These are phyloP conservation scores for Linnemannia schmuckeri DNA, from an alignment of 192 early-diverging fungal species.

Conservation along the genomic window DNA sequence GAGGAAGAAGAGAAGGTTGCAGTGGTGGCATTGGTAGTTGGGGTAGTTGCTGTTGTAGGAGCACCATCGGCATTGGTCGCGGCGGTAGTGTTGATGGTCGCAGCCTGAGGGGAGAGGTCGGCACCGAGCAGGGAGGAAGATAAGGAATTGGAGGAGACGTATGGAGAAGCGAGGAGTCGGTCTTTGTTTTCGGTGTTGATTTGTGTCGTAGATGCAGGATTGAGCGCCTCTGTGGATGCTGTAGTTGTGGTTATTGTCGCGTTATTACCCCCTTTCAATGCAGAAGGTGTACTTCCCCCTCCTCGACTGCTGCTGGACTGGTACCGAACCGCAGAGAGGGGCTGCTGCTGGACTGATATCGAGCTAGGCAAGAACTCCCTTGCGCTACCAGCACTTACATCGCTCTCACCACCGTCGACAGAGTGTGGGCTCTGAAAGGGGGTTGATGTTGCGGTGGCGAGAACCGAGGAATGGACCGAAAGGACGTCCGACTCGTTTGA, in stretches of 20 bases:
- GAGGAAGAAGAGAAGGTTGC: not conserved
- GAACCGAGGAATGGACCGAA: slow-evolving; percentile 8
- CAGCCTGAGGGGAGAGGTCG: not conserved
- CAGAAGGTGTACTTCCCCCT: not conserved
- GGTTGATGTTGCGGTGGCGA: slow-evolving; percentile 3
- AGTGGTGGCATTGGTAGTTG: not conserved
- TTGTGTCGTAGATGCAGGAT: not conserved
- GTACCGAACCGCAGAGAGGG: not conserved
- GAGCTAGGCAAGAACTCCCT: not conserved
- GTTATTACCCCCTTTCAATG: not conserved
- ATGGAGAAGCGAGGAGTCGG: slow-evolving; percentile 13
- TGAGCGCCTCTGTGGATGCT: not conserved
- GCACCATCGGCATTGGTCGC: slow-evolving; percentile 20
- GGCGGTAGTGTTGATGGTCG: not conserved
- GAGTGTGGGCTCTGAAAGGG: slow-evolving; percentile 1
- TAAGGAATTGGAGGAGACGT: not conserved
- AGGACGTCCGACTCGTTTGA: slow-evolving; percentile 9
- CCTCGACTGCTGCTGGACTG: not conserved
- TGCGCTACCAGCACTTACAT: not conserved
- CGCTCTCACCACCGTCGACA: not conserved
- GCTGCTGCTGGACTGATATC: not conserved
- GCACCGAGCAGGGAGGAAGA: slow-evolving; percentile 18
- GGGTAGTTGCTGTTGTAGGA: not conserved
- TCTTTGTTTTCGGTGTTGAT: too few relatives aligned
- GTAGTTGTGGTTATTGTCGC: not conserved